Percentiles rank a stretch among this genome's conserved stretches.
phyloP scores from a whole-genome alignment of 257 asterid species.

The Haberlea rhodopensis region DNA sequence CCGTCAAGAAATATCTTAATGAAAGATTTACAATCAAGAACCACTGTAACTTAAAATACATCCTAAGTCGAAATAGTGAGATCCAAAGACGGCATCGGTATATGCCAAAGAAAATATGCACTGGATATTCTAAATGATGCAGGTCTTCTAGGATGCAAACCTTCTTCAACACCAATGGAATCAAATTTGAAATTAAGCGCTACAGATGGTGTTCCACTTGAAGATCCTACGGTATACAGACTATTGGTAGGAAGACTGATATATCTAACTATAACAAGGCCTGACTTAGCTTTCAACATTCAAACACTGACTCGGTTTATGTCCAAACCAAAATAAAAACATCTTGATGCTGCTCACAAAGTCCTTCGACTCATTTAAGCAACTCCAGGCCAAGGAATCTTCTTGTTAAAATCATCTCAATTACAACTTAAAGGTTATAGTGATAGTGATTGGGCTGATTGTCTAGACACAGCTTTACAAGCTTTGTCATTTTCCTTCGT shows the following conservation, averaged over 20 bases:
- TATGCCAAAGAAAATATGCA: background rate
- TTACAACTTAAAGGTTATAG: no score
- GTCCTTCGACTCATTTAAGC: no score
- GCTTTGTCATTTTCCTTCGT: no score
- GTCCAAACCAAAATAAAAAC: background rate
- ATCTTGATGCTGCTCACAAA: background rate
- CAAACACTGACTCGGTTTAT: background rate
- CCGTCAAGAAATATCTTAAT: no score
- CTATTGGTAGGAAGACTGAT: background rate
- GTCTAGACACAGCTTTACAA: no score
- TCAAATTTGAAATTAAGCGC: background rate
- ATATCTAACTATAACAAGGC: constrained; percentile 3
- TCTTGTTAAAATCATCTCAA: no score
- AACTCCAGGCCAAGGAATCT: no score
- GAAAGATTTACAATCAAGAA: no score
- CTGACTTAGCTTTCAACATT: background rate
- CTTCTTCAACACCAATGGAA: background rate
- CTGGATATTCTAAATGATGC: background rate
- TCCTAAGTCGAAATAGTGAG: no score
- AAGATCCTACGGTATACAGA: background rate
- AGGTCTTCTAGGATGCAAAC: background rate
- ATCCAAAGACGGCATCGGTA: no score
- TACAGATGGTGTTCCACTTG: background rate
- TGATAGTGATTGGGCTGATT: no score
- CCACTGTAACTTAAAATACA: no score